Conservation (phyloP, 148 eudicot species). For the Chenopodium berlandieri region DNA sequence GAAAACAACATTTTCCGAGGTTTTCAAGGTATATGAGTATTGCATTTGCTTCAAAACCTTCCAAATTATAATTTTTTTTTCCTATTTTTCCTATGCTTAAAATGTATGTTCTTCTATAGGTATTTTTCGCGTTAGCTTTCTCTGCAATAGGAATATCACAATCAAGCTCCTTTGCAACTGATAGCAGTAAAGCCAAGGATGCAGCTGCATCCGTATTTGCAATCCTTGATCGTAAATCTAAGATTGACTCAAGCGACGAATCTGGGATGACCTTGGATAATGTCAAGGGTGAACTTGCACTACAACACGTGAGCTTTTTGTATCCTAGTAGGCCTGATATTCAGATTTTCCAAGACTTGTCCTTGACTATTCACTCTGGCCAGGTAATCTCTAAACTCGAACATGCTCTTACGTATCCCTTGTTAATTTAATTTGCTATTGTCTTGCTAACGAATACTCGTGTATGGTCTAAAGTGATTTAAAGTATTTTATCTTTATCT, state of each 20-base stretch:
- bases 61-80: too few relatives aligned
- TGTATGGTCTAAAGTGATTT: background rate
- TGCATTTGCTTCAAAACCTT: background rate
- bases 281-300: conserved; percentile 60
- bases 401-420: background rate
- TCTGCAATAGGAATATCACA: conserved; percentile 51
- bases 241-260: conserved; percentile 61
- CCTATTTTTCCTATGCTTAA: too few relatives aligned
- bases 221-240: conserved; percentile 58
- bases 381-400: conserved; percentile 33
- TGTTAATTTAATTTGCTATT: background rate
- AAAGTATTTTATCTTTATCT: background rate
- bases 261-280: conserved; percentile 51
- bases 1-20: conserved; percentile 44
- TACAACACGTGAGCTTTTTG: conserved; percentile 51
- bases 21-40: conserved; percentile 31
- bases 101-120: conserved; percentile 11
- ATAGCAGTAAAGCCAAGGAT: conserved; percentile 51
- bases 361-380: conserved; percentile 50
- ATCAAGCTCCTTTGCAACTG: conserved; percentile 49
- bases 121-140: conserved; percentile 60
- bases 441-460: background rate
- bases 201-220: conserved; percentile 61
- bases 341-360: conserved; percentile 54
- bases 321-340: conserved; percentile 63